A percentile compares a stretch with the other conserved stretches of the same genome.
Evolutionary conservation across 169 alveolate species (phyloP).

Genomic region (Eimeria brunetti): DNA sequence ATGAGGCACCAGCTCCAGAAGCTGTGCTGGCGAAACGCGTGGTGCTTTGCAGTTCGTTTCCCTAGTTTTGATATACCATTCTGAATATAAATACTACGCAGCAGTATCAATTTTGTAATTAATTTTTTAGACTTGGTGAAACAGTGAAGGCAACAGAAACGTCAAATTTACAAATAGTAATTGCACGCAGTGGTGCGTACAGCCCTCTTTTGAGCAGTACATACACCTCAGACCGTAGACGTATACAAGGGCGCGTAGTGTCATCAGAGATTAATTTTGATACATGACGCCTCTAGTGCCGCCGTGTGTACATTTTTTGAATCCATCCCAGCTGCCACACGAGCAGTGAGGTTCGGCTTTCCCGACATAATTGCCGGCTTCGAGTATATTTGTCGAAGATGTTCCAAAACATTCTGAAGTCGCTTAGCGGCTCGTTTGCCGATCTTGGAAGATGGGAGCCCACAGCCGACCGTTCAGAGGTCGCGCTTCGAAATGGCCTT

Average conservation of each 20-base stretch:
- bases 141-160: neutral
- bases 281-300: conserved; percentile 59
- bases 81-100: neutral
- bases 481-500: conserved; percentile 48
- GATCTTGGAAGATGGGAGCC: conserved; percentile 62
- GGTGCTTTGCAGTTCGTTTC: conserved; percentile 16
- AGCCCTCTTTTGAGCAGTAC: conserved; percentile 6
- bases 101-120: neutral
- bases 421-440: conserved; percentile 67
- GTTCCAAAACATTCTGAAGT: conserved; percentile 56
- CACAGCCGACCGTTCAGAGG: conserved; percentile 48
- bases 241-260: conserved; percentile 12
- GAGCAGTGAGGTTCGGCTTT: conserved; percentile 58
- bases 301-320: conserved; percentile 58
- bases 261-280: conserved; percentile 33
- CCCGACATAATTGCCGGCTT: conserved; percentile 34
- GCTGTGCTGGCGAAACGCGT: neutral
- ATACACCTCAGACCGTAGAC: conserved; percentile 32
- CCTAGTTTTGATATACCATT: neutral
- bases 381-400: conserved; percentile 32
- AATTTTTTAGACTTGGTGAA: neutral
- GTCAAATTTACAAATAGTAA: conserved; percentile 28
- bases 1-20: neutral
- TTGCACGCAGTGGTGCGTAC: neutral
- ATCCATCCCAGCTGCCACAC: conserved; percentile 52